Evolutionary conservation across 768 basidiomycete genomes (phyloP), one percentile per base, ranked within the genome.

Genomic region (Neoboletus subvelutipes): DNA sequence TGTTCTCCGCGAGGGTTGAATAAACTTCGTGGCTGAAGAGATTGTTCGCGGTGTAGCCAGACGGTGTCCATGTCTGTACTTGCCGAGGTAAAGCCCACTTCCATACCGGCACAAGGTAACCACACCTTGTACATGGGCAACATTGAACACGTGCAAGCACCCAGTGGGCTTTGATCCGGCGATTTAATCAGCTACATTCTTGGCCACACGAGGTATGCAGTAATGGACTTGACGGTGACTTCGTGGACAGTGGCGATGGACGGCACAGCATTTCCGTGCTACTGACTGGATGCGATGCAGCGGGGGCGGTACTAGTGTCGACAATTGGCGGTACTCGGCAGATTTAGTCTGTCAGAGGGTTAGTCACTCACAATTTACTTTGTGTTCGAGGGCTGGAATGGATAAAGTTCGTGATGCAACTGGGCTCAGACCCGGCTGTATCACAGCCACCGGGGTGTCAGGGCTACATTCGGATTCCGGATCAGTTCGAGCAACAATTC

Each of bases 1-100:
- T 72, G 72, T 70, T 67, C 57, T 52, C 62, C 72, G 62, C 68
- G 64, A 66, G 70, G 71, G 55, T 42, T 12, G 26, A 56, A 52
- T 56, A 54, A 52, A 39, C 56, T 46, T 62, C 41, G 53, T 60
- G 65, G 63, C 43, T 52, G 41, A n/a, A 39, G 51, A 50, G 18
- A 54, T 59, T 37, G 41, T 53, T 57, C 45, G 67, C 57, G 24
- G 55, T 52, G 47, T 41, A 46, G 57, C 40, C 55, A 24, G 47
- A 56, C 39, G 57, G 50, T 2, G 40, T 52, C 52, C 45, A 53
- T 50, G 55, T 54, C 57, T 56, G 45, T 49, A 28, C 41, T 49
- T 64, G 59, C 65, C 62, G 65, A 56, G 52, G 55, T 48, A 45
- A 56, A 50, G 40, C 34, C 50, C 9, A 57, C 55, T 56, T 67